Evolutionary conservation across 208 protist genomes (phyloP).

Genomic region (Acanthamoeba royreba): DNA sequence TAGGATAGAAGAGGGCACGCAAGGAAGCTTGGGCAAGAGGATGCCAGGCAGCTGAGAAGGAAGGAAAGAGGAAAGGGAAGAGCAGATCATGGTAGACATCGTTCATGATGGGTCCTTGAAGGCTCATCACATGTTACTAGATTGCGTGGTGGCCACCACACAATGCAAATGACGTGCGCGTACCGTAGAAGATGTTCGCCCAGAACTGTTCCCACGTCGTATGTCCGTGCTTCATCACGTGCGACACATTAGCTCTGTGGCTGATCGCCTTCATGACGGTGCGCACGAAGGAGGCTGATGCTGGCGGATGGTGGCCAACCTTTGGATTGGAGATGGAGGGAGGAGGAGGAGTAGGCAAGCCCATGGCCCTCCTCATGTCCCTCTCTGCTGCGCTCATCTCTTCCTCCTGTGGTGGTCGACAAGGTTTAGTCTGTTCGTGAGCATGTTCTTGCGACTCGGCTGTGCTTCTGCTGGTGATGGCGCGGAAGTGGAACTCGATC

Average conservation of each 20-base stretch:
- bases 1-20: neutral
- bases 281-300: neutral
- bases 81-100: neutral
- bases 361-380: neutral
- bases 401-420: neutral
- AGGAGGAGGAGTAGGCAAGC: neutral
- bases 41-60: neutral
- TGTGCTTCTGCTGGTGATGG: neutral
- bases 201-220: conserved; percentile 38
- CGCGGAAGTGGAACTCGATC: conserved; percentile 30
- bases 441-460: neutral
- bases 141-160: too few species aligned
- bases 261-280: neutral
- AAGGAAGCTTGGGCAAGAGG: neutral
- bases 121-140: too few species aligned
- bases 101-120: neutral
- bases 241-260: neutral
- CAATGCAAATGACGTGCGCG: too few species aligned
- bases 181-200: conserved; percentile 21
- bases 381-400: neutral
- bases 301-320: too few species aligned
- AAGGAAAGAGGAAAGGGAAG: neutral
- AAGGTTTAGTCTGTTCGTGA: neutral
- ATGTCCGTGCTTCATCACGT: neutral
- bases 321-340: neutral